Evolutionary conservation across 148 eudicot species (phyloP), one percentile per base, ranked within the genome.

Genomic region (Rhododendron mucronatum): DNA sequence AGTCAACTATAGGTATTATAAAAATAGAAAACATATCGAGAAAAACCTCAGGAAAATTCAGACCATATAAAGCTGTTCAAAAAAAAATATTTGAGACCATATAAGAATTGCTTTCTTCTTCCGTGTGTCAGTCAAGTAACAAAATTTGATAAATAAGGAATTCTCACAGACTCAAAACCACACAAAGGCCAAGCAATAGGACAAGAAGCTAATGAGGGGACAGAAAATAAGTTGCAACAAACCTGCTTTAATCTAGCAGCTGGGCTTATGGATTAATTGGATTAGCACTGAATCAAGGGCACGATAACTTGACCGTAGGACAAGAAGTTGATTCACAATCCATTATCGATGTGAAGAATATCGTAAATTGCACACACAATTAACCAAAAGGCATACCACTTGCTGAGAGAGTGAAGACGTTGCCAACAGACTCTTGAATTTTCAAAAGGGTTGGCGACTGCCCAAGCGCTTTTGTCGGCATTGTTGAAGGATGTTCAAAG

Each of bases 391-490:
- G 15, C 85, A 87, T 90, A 96, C 99, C 99, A 80, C 87, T 69
- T 41, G 84, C 87, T 61, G 93, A 86, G 53, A 93, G 91, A 79
- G 89, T 87, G 82, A 84, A 91, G 77, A 87, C 78, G 89, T 89
- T 84, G 47, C 97, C 95, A 85, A 92, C 87, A 16, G 88, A 84
- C 86, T 91, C 93, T 82, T 88, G 93, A 86, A 93, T 81, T 88
- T 94, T 94, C 55, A 92, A 90, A 28, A 94, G 87, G 74, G 92
- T 92, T 80, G 93, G 86, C 51, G 91, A 89, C 78, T 87, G 93
- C 86, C 95, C 98, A 87, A 95, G 91, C 30, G 83, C 90, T 87
- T 92, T 93, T 63, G 88, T 85, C 80, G 94, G 91, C 78, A 65
- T 79, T 81, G 87, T 71, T 41, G 89, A 48, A 65, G 78, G 85